Evolutionary conservation across 2,329 filamentous ascomycete genomes (phyloP), one percentile per base, ranked within the genome.

Genomic region (Sporothrix phasma): DNA sequence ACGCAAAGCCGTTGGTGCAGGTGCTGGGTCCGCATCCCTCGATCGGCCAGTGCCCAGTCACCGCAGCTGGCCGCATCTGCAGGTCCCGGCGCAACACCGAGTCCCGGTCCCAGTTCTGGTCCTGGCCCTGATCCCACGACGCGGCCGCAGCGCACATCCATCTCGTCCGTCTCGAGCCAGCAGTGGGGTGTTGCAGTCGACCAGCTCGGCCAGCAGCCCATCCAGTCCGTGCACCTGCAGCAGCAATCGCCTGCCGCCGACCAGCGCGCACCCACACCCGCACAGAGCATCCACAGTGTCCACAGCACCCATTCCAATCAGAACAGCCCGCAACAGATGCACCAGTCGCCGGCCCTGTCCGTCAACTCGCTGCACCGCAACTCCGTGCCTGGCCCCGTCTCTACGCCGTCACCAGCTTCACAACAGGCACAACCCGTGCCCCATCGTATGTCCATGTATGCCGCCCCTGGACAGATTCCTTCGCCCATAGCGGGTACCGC

Each of bases 381-480:
- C 22, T 66, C 67, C 1, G 17, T 63, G n/a, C 41, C 64, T 5
- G 59, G 62, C 15, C 6, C 46, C 7, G 31, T 51, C 11, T 15
- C 45, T 1, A 65, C 59, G 6, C 63, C 63, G 2, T 46, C 58
- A 31, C 56, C 49, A 2, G 41, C 39, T n/a, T 39, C 19, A 3
- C 19, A 53, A 15, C 19, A 53, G 15, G 15, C 19, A 3, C 60
- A 43, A 19, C 26, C 60, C 7, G 60, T 37, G 5, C 56, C 47
- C 13, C 64, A 64, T 3, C 26, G 56, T 17, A 61, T 66, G 61
- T 63, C 64, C 24, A 49, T 65, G 29, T 65, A 63, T 5, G 63
- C 45, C 11, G 39, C 58, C 34, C 54, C 62, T 6, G 54, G 51
- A 2, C 51, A 56, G 13, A 15, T 39, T 1, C 51, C 51, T n/a